Conservation (phyloP, 179 eudicot species). For the Drosera spatulata region DNA sequence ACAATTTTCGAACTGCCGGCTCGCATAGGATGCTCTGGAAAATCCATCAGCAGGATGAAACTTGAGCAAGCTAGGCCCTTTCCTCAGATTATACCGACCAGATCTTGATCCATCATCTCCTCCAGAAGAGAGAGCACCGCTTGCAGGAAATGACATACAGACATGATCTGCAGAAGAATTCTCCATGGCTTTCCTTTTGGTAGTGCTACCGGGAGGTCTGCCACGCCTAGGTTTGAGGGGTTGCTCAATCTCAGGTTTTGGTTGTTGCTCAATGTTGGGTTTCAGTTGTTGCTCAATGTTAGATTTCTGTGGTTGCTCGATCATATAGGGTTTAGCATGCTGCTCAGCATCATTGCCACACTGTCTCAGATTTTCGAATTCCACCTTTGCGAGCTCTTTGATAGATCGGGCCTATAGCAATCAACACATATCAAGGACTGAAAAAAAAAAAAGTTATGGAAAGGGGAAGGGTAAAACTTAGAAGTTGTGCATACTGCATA, state of each 20-base stretch:
- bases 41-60: slow-evolving; percentile 31
- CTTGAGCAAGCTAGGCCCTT: slow-evolving; percentile 38
- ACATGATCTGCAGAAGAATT: slow-evolving; percentile 37
- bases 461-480: too few relatives aligned
- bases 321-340: too few relatives aligned
- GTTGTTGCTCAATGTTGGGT: too few relatives aligned
- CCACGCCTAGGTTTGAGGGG: slow-evolving; percentile 56
- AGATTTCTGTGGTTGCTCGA: too few relatives aligned
- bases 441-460: background rate
- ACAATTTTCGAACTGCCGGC: slow-evolving; percentile 32
- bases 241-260: slow-evolving; percentile 17
- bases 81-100: slow-evolving; percentile 54
- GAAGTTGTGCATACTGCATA: slow-evolving; percentile 13
- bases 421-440: background rate
- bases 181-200: slow-evolving; percentile 29
- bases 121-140: slow-evolving; percentile 44
- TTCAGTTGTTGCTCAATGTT: too few relatives aligned
- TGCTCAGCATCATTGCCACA: slow-evolving; percentile 15
- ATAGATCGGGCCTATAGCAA: slow-evolving; percentile 54
- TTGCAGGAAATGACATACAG: slow-evolving; percentile 42
- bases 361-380: slow-evolving; percentile 28
- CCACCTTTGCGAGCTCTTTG: slow-evolving; percentile 60
- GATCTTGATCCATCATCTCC: slow-evolving; percentile 47
- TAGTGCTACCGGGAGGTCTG: slow-evolving; percentile 58
- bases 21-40: slow-evolving; percentile 17